These are phyloP conservation scores for Exophiala dermatitidis DNA, from an alignment of 2,329 filamentous ascomycete genomes.

Conservation along the genomic window DNA sequence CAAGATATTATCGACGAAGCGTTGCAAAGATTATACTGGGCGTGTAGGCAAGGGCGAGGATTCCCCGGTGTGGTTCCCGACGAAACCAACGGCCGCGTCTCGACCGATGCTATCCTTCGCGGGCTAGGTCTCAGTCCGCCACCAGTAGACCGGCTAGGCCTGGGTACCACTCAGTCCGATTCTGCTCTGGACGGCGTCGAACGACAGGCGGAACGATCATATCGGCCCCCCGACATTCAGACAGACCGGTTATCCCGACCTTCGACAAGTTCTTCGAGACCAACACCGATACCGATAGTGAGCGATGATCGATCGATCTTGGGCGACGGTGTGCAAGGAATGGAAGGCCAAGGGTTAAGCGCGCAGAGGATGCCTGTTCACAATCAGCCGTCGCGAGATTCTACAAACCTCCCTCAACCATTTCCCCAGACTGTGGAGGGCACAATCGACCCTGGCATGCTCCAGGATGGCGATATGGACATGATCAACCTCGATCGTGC, in stretches of 20 bases:
- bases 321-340: constrained; percentile 1
- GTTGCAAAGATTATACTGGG: constrained; percentile 22
- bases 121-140: constrained; percentile 17
- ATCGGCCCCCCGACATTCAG: constrained; percentile 16
- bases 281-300: not conserved
- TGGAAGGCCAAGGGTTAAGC: not conserved
- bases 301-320: not conserved
- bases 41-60: constrained; percentile 15
- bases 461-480: constrained; percentile 3
- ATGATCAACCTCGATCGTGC: constrained; percentile 3
- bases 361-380: not conserved
- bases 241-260: not conserved
- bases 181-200: constrained; percentile 2
- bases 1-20: constrained; percentile 20
- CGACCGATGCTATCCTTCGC: constrained; percentile 21
- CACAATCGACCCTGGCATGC: constrained; percentile 8
- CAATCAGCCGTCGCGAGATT: not conserved
- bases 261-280: constrained; percentile 1
- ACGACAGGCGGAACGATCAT: constrained; percentile 1
- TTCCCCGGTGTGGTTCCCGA: constrained; percentile 20
- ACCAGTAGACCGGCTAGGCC: constrained; percentile 4
- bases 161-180: constrained; percentile 7
- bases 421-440: constrained; percentile 1
- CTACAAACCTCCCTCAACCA: not conserved
- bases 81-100: constrained; percentile 17